phyloP scores from a whole-genome alignment of 1,139 yeast species.

The Lodderomyces elongisporus region DNA sequence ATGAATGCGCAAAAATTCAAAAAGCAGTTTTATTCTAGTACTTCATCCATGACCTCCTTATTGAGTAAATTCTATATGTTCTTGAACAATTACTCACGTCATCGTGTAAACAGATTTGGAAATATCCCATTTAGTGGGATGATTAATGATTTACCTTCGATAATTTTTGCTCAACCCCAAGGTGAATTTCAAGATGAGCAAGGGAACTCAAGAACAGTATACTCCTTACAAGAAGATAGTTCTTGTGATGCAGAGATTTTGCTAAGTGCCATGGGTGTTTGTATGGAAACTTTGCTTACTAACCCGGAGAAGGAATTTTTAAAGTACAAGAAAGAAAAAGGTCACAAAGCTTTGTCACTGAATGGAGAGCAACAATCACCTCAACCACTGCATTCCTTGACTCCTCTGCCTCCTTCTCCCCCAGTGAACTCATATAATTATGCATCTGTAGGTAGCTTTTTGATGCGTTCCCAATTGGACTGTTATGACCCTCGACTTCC shows the following conservation, averaged over 20 bases:
- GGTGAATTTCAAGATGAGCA: slow-evolving; percentile 16
- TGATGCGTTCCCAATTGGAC: slow-evolving; percentile 89
- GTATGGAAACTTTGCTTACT: slow-evolving; percentile 70
- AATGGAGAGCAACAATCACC: not conserved
- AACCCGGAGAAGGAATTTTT: slow-evolving; percentile 48
- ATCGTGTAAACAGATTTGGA: slow-evolving; percentile 22
- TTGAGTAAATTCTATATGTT: slow-evolving; percentile 73
- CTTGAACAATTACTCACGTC: slow-evolving; percentile 46
- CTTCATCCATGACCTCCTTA: slow-evolving; percentile 80
- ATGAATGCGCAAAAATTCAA: slow-evolving; percentile 41
- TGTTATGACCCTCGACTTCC: slow-evolving; percentile 75
- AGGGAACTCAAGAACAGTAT: slow-evolving; percentile 30
- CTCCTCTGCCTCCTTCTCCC: slow-evolving; percentile 1
- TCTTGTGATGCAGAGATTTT: slow-evolving; percentile 65
- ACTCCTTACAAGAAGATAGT: slow-evolving; percentile 69
- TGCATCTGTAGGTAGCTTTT: slow-evolving; percentile 59
- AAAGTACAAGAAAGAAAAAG: slow-evolving; percentile 12
- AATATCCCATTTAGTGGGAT: slow-evolving; percentile 34
- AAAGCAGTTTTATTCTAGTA: slow-evolving; percentile 64
- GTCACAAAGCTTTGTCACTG: slow-evolving; percentile 14
- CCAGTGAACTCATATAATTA: slow-evolving; percentile 56
- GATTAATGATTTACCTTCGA: slow-evolving; percentile 29
- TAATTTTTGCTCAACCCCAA: slow-evolving; percentile 37
- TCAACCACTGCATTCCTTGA: not conserved
- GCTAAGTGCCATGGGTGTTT: slow-evolving; percentile 73